Evolutionary conservation across 148 eudicot species (phyloP), one percentile per base, ranked within the genome.

Genomic region (Dianthus caryophyllus): DNA sequence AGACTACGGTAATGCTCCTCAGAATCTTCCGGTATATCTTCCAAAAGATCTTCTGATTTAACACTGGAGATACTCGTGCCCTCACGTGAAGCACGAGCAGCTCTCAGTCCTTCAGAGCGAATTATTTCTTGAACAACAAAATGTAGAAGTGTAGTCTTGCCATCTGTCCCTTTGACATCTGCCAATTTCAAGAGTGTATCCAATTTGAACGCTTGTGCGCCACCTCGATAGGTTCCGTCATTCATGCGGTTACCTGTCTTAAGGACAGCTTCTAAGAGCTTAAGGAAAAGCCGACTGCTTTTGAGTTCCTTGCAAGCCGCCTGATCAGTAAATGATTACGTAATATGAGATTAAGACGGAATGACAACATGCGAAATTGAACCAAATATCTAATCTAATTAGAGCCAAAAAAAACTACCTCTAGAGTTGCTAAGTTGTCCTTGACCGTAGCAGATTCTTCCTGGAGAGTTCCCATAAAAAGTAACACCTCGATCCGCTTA

Each of bases 241-340:
- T 88, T 88, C 95, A 88, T 88, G 63, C 95, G 90, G 58, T 88
- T 88, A 41, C 95, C 90, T 4, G 95, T 85, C 79, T 88, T 88
- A 47, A 88, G 82, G 67, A 88, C 95, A 64, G 95, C 95, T 74
- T 88, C 95, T 44, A 88, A 80, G 71, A 88, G 95, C 79, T 88
- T 88, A 52, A 84, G 88, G 74, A 85, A 88, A 54, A 88, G 84
- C 51, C 95, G 77, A 67, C 85, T 85, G 60, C 70, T 82, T 63
- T 71, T 78, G 52, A 85, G 88, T 70, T 88, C 86, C 64, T 78
- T 78, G 76, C 88, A 88, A 77, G 95, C 95, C 72, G 86, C 87
- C 90, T 88, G 79, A 30, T 30, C 69, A 46, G 22, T 9, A 44
- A 30, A 54, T 54, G 33, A 56, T 11, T 9, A 46, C 30, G 50